Evolutionary conservation across 2,329 filamentous ascomycete species (phyloP), one percentile per base, ranked within the genome.

Genomic region (Lachnellula arida): DNA sequence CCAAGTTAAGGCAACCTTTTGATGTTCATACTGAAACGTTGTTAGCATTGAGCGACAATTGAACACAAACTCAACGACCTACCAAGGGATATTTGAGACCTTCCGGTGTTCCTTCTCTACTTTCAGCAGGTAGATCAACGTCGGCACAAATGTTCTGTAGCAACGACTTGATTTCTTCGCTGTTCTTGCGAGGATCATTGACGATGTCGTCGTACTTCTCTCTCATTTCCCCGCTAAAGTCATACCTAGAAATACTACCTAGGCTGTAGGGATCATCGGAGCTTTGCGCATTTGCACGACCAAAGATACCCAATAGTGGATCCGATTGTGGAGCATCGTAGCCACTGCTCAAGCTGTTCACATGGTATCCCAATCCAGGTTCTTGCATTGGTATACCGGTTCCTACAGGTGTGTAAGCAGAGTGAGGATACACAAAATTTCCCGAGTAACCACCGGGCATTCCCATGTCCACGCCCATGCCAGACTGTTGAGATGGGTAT

Each of bases 1-100:
- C 89, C 89, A 94, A 1, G 83, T 79, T 39, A 93, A 70, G 3
- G 87, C 89, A 17, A 93, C 75, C 64, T 89, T 86, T 68, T 97
- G 92, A 65, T 96, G 91, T 46, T 87, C 83, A 74, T 94, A 91
- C 63, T 68, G 44, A 12, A 39, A 6, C 15, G 14, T 8, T 34
- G 34, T 67, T 54, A 66, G 62, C 43, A 55, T 25, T 28, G 7
- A 9, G 17, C n/a, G 15, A n/a, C 19, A 28, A 39, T 11, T 25
- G 17, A 40, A 12, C 32, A 4, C 15, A 8, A 23, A 19, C 2
- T 17, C 3, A 9, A 11, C 11, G 49, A 55, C 61, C 55, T 47
- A 68, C 65, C 8, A 97, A 76, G 0, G 79, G 75, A 55, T 82
- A 84, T 56, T 77, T 82, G 66, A 96, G 80, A 1, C 79, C 85